Evolutionary conservation across 768 basidiomycete genomes (phyloP).

Genomic region (Collybia sordida): DNA sequence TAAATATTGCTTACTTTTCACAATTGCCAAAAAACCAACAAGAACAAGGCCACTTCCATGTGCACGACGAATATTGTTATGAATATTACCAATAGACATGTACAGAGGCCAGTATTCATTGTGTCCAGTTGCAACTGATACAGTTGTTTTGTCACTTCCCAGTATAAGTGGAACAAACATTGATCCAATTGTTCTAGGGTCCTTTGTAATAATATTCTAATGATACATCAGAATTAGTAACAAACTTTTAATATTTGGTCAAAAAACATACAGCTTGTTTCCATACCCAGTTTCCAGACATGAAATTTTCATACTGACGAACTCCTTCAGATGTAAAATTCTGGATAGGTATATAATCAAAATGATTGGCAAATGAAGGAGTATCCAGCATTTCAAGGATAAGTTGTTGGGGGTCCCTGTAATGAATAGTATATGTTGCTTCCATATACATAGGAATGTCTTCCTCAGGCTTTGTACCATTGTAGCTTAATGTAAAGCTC

Average conservation of each 20-base stretch:
- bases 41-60: slow-evolving; percentile 15
- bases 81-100: slow-evolving; percentile 5
- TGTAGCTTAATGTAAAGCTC: not conserved
- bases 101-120: slow-evolving; percentile 14
- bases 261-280: slow-evolving; percentile 14
- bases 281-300: slow-evolving; percentile 26
- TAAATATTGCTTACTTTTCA: slow-evolving; percentile 20
- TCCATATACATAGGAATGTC: not conserved
- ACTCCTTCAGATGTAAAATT: slow-evolving; percentile 11
- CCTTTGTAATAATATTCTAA: slow-evolving; percentile 8
- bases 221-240: not conserved
- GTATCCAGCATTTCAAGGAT: slow-evolving; percentile 8
- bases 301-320: slow-evolving; percentile 18
- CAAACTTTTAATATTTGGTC: not conserved
- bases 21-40: slow-evolving; percentile 17
- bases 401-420: slow-evolving; percentile 1
- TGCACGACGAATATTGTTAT: slow-evolving; percentile 8
- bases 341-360: slow-evolving; percentile 20
- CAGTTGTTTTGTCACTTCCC: slow-evolving; percentile 28
- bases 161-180: slow-evolving; percentile 19
- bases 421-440: not conserved
- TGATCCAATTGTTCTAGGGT: slow-evolving; percentile 10
- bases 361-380: slow-evolving; percentile 6
- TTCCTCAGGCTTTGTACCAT: not conserved
- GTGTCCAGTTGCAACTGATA: slow-evolving; percentile 21